Base-by-base conservation (phyloP, 495 filamentous ascomycete genomes). In the Rostrohypoxylon terebratum region DNA sequence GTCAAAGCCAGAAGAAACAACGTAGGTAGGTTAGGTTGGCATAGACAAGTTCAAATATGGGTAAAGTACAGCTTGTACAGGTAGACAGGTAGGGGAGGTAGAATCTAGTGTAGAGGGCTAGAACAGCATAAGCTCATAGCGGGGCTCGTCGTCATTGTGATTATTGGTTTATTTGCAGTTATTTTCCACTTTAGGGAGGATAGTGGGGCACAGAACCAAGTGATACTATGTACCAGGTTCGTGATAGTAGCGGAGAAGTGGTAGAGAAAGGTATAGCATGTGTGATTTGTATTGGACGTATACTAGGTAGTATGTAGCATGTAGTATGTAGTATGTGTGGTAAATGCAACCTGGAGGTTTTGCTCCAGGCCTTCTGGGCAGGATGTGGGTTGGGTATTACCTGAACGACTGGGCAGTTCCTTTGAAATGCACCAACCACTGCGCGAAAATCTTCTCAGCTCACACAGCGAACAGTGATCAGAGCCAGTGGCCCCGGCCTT, bases 271-370 rank as follows among this genome's bases (percentile, higher is more conserved):
- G 28, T 28, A 28, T 28, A 28, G 25, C 4, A 28, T 28, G 25
- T 1, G n/a, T n/a, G n/a, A n/a, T n/a, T n/a, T n/a, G n/a, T n/a
- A n/a, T n/a, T n/a, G n/a, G n/a, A n/a, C n/a, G n/a, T n/a, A n/a
- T n/a, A n/a, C n/a, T n/a, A n/a, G n/a, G n/a, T n/a, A n/a, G n/a
- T n/a, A n/a, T n/a, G n/a, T n/a, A n/a, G n/a, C n/a, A n/a, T n/a
- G n/a, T n/a, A n/a, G 4, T 28, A 4, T 28, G 4, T 28, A 28
- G 28, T 28, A 28, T 28, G 28, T 51, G 36, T 59, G 48, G 71
- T 51, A 65, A 45, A 67, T 74, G 71, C 51, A 67, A 74, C 60
- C 70, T 64, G 73, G 74, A 76, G 71, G 69, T 65, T 76, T 78
- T 77, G 74, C 76, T 76, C 76, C 42, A 45, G 42, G 16, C 42